Evolutionary conservation across 2,329 filamentous ascomycete species (phyloP), one percentile per base, ranked within the genome.

Genomic region (Xylariomycetidae sp.): DNA sequence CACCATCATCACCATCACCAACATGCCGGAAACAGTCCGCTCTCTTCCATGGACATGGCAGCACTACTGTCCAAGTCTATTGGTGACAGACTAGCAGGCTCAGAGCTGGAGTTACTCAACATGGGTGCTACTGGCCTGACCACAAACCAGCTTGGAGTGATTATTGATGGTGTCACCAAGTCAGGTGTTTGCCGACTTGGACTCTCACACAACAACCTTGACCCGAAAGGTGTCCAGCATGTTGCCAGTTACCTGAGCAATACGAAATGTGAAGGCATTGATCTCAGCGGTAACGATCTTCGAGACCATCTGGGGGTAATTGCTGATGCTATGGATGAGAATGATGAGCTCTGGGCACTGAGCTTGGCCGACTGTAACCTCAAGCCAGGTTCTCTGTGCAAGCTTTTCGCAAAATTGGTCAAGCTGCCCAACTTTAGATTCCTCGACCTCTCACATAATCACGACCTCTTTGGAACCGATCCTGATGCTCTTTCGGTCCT

Each of bases 381-480:
- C 34, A 78, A 74, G 4, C 82, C 88, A 0, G 69, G 77, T 1
- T 80, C 82, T 9, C 66, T 97, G 15, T 83, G 77, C 58, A 76
- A 78, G 34, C 68, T 97, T 10, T 72, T 97, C 31, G 87, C 88
- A 4, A 77, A 77, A 6, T 63, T 97, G 34, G 70, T 74, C 16
- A 77, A 72, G 45, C 66, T 96, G 36, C 70, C 72, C 3, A 77
- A 82, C 43, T 83, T 96, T 54, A 80, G 85, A 14, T 96, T 96
- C 54, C 78, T 98, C 38, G 92, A 97, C 56, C 68, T 98, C 22
- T 95, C 88, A 5, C 88, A 95, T 51, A 97, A 97, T 49, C 84
- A 74, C 19, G 79, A 78, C 14, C 69, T 98, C 12, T 95, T 94
- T 54, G 74, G 80, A 33, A 69, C 70, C 4, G 70, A 82, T 26